Conservation (phyloP, 495 filamentous ascomycete genomes). For the Neurospora sp. region DNA sequence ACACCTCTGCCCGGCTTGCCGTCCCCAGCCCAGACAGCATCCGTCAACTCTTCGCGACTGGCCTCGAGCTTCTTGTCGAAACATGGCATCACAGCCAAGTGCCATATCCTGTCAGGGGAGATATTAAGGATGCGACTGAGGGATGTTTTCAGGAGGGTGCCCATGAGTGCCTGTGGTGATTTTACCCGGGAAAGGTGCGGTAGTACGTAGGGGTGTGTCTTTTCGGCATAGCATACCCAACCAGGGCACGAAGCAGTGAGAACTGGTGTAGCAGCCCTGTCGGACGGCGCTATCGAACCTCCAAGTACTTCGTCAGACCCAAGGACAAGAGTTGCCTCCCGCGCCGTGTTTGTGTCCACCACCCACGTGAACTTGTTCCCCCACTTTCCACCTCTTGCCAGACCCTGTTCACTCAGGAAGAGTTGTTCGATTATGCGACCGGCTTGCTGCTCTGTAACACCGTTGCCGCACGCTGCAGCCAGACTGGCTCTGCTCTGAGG, state of each 20-base stretch:
- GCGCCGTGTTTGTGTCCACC: constrained; percentile 71
- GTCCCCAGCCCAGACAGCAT: constrained; percentile 54
- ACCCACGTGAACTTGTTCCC: constrained; percentile 76
- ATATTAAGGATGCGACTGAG: constrained; percentile 61
- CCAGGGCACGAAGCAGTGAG: constrained; percentile 88
- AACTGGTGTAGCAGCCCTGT: constrained; percentile 50
- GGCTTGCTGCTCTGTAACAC: constrained; percentile 60
- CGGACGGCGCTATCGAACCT: constrained; percentile 4
- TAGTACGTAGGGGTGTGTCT: constrained; percentile 86
- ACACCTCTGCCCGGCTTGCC: constrained; percentile 43
- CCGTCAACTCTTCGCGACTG: constrained; percentile 83
- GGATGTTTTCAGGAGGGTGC: constrained; percentile 78
- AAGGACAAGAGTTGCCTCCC: constrained; percentile 66
- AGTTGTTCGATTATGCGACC: constrained; percentile 76
- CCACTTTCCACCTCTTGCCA: constrained; percentile 57
- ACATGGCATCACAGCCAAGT: constrained; percentile 92
- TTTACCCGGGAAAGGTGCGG: constrained; percentile 87
- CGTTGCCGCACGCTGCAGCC: constrained; percentile 70
- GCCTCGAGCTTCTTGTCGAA: constrained; percentile 99
- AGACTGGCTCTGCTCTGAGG: constrained; percentile 82
- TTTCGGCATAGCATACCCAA: constrained; percentile 98
- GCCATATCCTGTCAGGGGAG: constrained; percentile 76
- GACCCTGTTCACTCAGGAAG: constrained; percentile 56
- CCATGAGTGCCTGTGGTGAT: constrained; percentile 84
- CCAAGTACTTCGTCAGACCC: constrained; percentile 66